These are phyloP conservation scores for Byssothecium circinans DNA, from an alignment of 2,329 filamentous ascomycete genomes.

Conservation along the genomic window DNA sequence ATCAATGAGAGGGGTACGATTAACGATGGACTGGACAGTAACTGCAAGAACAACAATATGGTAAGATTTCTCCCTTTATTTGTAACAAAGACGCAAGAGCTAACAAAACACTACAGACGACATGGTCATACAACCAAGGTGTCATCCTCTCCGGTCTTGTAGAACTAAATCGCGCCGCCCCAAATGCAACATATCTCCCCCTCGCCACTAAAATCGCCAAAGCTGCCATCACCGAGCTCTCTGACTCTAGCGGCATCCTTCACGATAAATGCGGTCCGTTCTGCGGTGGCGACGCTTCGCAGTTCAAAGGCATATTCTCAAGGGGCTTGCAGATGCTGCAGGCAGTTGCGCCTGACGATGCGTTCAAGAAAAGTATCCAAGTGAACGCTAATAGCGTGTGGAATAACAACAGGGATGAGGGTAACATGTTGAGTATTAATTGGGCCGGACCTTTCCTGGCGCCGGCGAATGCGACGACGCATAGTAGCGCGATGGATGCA, in stretches of 20 bases:
- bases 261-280: slow-evolving; percentile 45
- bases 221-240: slow-evolving; percentile 42
- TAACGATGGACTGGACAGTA: slow-evolving; percentile 56
- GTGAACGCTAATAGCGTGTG: slow-evolving; percentile 68
- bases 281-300: slow-evolving; percentile 52
- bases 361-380: slow-evolving; percentile 59
- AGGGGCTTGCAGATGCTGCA: slow-evolving; percentile 65
- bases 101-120: slow-evolving; percentile 18
- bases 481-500: slow-evolving; percentile 67
- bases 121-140: slow-evolving; percentile 63
- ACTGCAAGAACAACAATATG: slow-evolving; percentile 56
- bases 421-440: slow-evolving; percentile 60
- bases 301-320: slow-evolving; percentile 74
- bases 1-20: slow-evolving; percentile 53
- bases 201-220: slow-evolving; percentile 44
- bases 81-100: not conserved
- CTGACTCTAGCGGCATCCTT: slow-evolving; percentile 43
- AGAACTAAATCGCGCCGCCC: slow-evolving; percentile 52
- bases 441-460: slow-evolving; percentile 64
- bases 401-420: slow-evolving; percentile 57
- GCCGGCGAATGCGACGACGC: slow-evolving; percentile 59
- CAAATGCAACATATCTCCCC: slow-evolving; percentile 36
- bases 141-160: slow-evolving; percentile 62
- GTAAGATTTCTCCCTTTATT: slow-evolving; percentile 12
- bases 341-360: slow-evolving; percentile 51